Base-by-base conservation (phyloP, 2,329 filamentous ascomycete genomes). In the Ploettnerulaceae sp. region DNA sequence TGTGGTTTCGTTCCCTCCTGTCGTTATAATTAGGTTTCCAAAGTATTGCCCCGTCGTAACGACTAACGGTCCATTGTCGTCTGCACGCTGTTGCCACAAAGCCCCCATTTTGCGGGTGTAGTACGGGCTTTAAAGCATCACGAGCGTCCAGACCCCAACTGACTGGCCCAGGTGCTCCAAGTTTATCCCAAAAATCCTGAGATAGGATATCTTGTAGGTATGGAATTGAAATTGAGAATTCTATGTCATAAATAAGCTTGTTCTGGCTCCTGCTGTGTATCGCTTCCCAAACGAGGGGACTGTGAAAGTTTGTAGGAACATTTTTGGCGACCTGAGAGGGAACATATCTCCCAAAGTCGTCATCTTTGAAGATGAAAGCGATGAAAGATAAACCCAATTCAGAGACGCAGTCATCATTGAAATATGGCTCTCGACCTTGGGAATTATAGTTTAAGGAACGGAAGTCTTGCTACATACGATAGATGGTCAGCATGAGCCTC, bases 321-420 rank as follows among this genome's bases (percentile, higher is more conserved):
- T 31, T 32, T 32, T 29, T 42, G 7, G 15, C 38, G 24, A 18
- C 29, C 12, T 33, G 15, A 15, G 22, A 40, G 6, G 58, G 58
- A 26, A 53, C 54, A 18, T 47, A 53, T n/a, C n/a, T n/a, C n/a
- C n/a, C n/a, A n/a, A n/a, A n/a, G n/a, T n/a, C n/a, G n/a, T n/a
- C n/a, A 5, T 55, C 56, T 18, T 12, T 20, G 26, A 61, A 61
- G n/a, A 61, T 52, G 46, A 49, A 57, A 5, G 37, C 31, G 3
- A 57, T 49, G 32, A 59, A 57, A 3, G 52, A 48, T 15, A 47
- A 42, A 9, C 59, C 59, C 14, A 61, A 26, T 28, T 61, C 59
- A 9, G 49, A 34, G 8, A 26, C 32, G 32, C 35, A 45, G 41
- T 55, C 41, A 18, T 54, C 46, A 2, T 21, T 49, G 34, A 59